Base-by-base conservation (phyloP, 805 yeast species). In the Candida ponderosae region DNA sequence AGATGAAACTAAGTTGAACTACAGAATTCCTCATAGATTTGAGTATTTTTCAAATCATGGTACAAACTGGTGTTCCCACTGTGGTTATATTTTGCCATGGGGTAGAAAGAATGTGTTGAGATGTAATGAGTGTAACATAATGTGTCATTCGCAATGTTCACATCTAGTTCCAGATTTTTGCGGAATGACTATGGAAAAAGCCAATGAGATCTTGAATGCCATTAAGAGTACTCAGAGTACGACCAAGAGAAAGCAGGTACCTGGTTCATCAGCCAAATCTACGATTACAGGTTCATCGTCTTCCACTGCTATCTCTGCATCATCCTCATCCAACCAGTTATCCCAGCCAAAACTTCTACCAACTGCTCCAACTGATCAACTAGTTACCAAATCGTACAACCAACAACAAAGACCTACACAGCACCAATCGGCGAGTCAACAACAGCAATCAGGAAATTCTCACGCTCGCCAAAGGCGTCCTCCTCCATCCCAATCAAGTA, bases 1-100 rank as follows among this genome's bases (percentile, higher is more conserved):
- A 2, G 88, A 81, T 54, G 90, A 81, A 47, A 75, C 84, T 18
- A 80, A 85, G 59, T 74, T 93, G 58, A 93, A 93, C 53, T 97
- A 93, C 59, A 83, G 95, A 46, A 93, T 93, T 48, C 98, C 98
- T 27, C 99, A 93, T 58, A 77, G 96, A 57, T 90, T 90, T 58
- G 96, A 85, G 47, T 89, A 90, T n/a, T 76, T 79, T 20, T 74
- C 93, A 15, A 93, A 93, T 54, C 80, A 88, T 62, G 94, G 96
- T 51, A 94, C 99, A 3, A 89, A 90, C 56, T 93, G 99, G 99
- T 93, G 99, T 64, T 93, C 97, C 51, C 99, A 93, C 58, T 93
- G 99, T 72, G 99, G 99, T 43, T 87, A 87, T 56, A 79, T 93
- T 36, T 69, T 93, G 44, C 97, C 98, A 15, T 81, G 96, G 82